A percentile compares a stretch with the other conserved stretches of the same genome.
These are phyloP conservation scores for Nemania bipapillata DNA, from an alignment of 2,329 filamentous ascomycete genomes.

Conservation along the genomic window DNA sequence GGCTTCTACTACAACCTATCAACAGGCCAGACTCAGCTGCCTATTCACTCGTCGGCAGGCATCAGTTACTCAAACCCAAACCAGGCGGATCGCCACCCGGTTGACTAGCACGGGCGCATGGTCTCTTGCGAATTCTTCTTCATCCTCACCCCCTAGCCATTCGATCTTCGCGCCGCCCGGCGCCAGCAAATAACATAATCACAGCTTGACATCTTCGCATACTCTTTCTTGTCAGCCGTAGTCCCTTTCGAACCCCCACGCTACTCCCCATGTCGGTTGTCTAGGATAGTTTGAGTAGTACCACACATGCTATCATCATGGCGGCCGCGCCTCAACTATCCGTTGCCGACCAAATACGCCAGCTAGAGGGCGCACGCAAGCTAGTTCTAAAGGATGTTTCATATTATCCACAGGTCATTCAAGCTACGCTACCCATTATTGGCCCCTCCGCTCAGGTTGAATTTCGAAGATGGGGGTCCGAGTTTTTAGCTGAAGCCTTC, in stretches of 20 bases:
- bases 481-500: conserved; percentile 96
- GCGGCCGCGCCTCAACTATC: conserved; percentile 60
- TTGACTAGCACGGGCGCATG: conserved; percentile 16
- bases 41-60: background rate
- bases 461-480: conserved; percentile 92
- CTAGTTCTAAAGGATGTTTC: conserved; percentile 86
- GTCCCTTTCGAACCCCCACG: conserved; percentile 7
- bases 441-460: conserved; percentile 78
- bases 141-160: background rate
- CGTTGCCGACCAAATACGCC: conserved; percentile 80
- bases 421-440: conserved; percentile 92
- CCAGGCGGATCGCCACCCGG: background rate
- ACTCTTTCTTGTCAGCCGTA: conserved; percentile 27
- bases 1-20: background rate
- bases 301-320: conserved; percentile 56
- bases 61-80: conserved; percentile 12
- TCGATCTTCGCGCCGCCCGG: background rate
- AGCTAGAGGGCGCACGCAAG: conserved; percentile 89
- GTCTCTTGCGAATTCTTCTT: background rate
- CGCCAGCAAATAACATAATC: background rate
- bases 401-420: conserved; percentile 91
- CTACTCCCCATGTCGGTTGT: conserved; percentile 21
- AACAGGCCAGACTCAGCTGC: background rate
- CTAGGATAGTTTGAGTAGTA: conserved; percentile 28
- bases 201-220: conserved; percentile 10